These are phyloP conservation scores for Letharia columbiana DNA, from an alignment of 495 filamentous ascomycete genomes.

Conservation along the genomic window DNA sequence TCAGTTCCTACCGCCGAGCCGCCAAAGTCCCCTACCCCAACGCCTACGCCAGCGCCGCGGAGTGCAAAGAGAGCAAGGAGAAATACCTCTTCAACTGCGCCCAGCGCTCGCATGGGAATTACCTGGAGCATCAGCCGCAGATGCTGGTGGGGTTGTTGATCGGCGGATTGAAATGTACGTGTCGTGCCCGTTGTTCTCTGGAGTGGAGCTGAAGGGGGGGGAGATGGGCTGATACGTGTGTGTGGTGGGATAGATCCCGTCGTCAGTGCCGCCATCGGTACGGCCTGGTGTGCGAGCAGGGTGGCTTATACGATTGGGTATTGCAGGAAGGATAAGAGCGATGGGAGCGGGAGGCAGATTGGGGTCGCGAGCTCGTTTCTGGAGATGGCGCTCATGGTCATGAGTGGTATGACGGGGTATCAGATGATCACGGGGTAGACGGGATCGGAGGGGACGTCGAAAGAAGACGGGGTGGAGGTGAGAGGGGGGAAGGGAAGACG, in stretches of 20 bases:
- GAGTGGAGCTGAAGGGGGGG: not conserved
- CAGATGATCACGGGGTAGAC: constrained; percentile 20
- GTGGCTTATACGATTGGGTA: constrained; percentile 55
- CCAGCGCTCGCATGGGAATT: constrained; percentile 66
- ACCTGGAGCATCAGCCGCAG: constrained; percentile 55
- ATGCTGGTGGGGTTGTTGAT: constrained; percentile 51
- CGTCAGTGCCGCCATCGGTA: constrained; percentile 43
- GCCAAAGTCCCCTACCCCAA: constrained; percentile 55
- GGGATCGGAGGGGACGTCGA: not conserved
- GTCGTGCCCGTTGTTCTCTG: not conserved
- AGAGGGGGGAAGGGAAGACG: not conserved
- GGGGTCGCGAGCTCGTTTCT: constrained; percentile 35
- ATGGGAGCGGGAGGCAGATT: constrained; percentile 40
- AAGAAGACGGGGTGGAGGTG: not conserved
- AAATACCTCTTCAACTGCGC: constrained; percentile 51
- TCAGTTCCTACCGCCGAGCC: constrained; percentile 38
- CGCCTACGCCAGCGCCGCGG: constrained; percentile 53
- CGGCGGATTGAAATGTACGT: constrained; percentile 27
- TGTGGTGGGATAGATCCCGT: constrained; percentile 36
- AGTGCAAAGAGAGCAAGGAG: constrained; percentile 50
- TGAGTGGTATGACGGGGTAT: constrained; percentile 31
- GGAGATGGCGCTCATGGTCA: constrained; percentile 39
- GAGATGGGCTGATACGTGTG: constrained; percentile 22
- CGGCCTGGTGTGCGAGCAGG: constrained; percentile 48
- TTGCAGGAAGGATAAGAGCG: constrained; percentile 35